A percentile compares a stretch with the other conserved stretches of the same genome.
Conservation (phyloP, 1,139 yeast species). For the Suhomyces ambrosiae region DNA sequence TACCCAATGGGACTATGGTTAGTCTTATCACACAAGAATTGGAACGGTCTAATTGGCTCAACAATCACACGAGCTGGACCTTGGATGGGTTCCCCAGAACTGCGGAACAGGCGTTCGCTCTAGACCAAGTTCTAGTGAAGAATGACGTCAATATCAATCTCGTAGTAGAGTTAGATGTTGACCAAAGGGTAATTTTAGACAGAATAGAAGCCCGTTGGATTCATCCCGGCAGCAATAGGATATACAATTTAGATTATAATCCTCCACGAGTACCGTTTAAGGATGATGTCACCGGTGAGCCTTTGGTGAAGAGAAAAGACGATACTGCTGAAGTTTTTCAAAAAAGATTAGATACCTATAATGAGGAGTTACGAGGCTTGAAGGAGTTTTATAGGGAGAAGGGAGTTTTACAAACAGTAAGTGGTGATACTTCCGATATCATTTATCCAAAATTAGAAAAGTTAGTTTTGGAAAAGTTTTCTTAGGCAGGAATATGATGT, state of each 20-base stretch:
- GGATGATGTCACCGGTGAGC: constrained; percentile 91
- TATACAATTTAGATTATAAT: constrained; percentile 81
- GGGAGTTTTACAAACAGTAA: constrained; percentile 58
- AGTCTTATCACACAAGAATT: constrained; percentile 57
- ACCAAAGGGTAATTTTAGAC: constrained; percentile 72
- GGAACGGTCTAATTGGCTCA: constrained; percentile 46
- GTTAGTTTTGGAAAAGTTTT: constrained; percentile 38
- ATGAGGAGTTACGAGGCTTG: constrained; percentile 60
- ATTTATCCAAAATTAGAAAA: constrained; percentile 70
- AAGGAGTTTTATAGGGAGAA: constrained; percentile 56
- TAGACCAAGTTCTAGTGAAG: constrained; percentile 50
- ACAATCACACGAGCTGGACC: constrained; percentile 58
- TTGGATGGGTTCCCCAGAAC: constrained; percentile 94
- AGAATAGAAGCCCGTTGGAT: constrained; percentile 87
- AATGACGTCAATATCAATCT: constrained; percentile 54
- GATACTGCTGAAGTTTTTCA: constrained; percentile 73
- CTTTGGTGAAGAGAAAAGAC: constrained; percentile 74
- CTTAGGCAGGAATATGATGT: background rate
- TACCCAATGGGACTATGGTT: constrained; percentile 75
- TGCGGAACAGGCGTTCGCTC: constrained; percentile 61
- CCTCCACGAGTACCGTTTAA: constrained; percentile 82
- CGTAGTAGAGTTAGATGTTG: constrained; percentile 84
- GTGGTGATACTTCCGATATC: constrained; percentile 81
- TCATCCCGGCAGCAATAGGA: constrained; percentile 81
- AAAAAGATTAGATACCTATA: constrained; percentile 65